Conservation (phyloP, 106 monocot genomes). For the Xerophyta viscosa region DNA sequence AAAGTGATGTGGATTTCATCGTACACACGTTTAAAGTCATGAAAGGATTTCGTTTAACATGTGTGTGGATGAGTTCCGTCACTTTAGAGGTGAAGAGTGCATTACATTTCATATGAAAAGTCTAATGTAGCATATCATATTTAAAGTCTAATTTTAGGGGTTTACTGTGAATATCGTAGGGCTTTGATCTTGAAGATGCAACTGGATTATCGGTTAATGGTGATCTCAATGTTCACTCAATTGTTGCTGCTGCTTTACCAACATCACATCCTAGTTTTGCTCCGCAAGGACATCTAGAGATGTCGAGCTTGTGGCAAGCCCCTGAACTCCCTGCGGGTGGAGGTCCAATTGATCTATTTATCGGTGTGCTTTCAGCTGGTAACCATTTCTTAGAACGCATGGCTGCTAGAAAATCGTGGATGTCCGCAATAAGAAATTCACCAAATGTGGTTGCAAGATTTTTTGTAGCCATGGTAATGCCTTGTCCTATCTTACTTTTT, state of each 20-base stretch:
- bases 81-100: too few species aligned
- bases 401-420: constrained; percentile 99
- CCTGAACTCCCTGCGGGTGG: constrained; percentile 59
- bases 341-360: constrained; percentile 74
- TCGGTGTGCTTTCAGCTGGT: constrained; percentile 93
- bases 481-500: too few species aligned
- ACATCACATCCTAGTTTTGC: constrained; percentile 84
- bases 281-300: constrained; percentile 71
- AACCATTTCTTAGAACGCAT: constrained; percentile 97
- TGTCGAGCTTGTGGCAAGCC: constrained; percentile 66
- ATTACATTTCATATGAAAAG: background rate
- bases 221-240: constrained; percentile 68
- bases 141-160: background rate
- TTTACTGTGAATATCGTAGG: constrained; percentile 24
- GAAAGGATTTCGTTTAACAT: too few species aligned
- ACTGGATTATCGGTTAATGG: constrained; percentile 86
- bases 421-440: constrained; percentile 55
- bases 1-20: too few species aligned
- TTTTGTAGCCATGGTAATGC: constrained; percentile 88
- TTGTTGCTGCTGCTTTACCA: constrained; percentile 78
- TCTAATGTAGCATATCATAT: background rate
- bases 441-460: constrained; percentile 67
- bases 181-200: constrained; percentile 96
- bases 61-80: too few species aligned
- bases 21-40: too few species aligned